Base-by-base conservation (phyloP, 345 rosid genomes). In the Hypericum androsaemum region DNA sequence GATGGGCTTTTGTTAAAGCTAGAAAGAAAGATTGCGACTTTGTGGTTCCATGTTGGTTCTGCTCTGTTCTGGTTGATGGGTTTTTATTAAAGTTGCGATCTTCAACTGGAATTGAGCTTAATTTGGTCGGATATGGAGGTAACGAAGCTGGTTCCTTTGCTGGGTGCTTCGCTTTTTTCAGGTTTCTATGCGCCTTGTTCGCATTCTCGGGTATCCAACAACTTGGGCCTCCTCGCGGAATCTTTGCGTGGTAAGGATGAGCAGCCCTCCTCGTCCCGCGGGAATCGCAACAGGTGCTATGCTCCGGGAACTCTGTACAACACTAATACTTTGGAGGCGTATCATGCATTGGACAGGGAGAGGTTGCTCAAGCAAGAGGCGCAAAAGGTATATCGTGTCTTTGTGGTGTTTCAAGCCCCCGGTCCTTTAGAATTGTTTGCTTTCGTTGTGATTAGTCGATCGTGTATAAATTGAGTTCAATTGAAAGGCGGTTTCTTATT, bases 161-260 rank as follows among this genome's bases (percentile, higher is more conserved):
- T n/a, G n/a, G n/a, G n/a, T n/a, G n/a, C n/a, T 13, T 47, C n/a
- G 52, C 32, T 44, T 10, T 12, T 12, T 36, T 9, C 69, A 81
- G 94, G 88, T 65, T 85, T 79, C 72, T 83, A 64, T 64, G 97
- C 90, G 6, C 95, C 97, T n/a, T 85, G 97, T 65, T 77, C 95
- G 8, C 86, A 85, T 68, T 59, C 77, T 42, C 94, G 75, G 63
- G 80, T 85, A 44, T 81, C 95, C 0, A 90, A 83, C 62, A 80
- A 69, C 68, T 65, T 92, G 59, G 79, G 80, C 32, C 84, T 88
- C 53, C 69, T 81, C 0, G 67, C 83, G 3, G 96, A 84, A 64
- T 92, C 98, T 36, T 64, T 90, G 62, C 84, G 74, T 2, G 56
- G 60, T 10, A 72, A 75, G 50, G 73, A 66, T 0, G 65, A 59